Percentiles rank a stretch among this genome's conserved stretches.
Conservation (phyloP, 2,329 filamentous ascomycete species). For the Cercospora sp. region DNA sequence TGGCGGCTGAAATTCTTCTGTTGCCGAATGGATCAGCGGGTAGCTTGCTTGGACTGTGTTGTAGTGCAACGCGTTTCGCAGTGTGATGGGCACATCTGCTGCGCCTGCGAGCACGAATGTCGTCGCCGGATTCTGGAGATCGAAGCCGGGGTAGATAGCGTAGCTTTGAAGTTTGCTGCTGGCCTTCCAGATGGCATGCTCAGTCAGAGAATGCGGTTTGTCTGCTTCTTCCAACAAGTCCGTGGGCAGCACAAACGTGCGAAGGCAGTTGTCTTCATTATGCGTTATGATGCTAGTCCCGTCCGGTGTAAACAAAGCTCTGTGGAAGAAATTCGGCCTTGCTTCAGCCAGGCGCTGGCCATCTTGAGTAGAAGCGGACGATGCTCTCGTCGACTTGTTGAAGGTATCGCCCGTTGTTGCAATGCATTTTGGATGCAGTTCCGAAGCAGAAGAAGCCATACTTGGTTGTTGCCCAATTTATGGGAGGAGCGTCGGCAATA, state of each 20-base stretch:
- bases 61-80: constrained; percentile 57
- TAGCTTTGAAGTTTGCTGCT: constrained; percentile 53
- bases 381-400: neutral
- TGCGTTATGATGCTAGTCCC: constrained; percentile 59
- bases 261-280: constrained; percentile 52
- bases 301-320: constrained; percentile 53
- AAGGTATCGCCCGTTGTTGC: constrained; percentile 31
- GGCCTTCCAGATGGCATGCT: constrained; percentile 51
- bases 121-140: constrained; percentile 52
- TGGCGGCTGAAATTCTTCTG: constrained; percentile 58
- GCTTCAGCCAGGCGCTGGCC: neutral
- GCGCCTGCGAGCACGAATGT: constrained; percentile 55
- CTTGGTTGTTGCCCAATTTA: neutral
- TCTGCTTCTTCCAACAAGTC: constrained; percentile 48
- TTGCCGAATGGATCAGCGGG: constrained; percentile 55
- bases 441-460: constrained; percentile 11
- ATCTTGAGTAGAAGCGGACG: neutral
- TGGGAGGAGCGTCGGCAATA: constrained; percentile 3
- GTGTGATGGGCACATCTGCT: constrained; percentile 56
- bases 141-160: constrained; percentile 57
- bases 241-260: constrained; percentile 56
- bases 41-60: constrained; percentile 52
- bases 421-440: constrained; percentile 25
- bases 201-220: constrained; percentile 42
- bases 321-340: constrained; percentile 46